Conservation (phyloP, 2,329 filamentous ascomycete species). For the Paradendryphiella salina region DNA sequence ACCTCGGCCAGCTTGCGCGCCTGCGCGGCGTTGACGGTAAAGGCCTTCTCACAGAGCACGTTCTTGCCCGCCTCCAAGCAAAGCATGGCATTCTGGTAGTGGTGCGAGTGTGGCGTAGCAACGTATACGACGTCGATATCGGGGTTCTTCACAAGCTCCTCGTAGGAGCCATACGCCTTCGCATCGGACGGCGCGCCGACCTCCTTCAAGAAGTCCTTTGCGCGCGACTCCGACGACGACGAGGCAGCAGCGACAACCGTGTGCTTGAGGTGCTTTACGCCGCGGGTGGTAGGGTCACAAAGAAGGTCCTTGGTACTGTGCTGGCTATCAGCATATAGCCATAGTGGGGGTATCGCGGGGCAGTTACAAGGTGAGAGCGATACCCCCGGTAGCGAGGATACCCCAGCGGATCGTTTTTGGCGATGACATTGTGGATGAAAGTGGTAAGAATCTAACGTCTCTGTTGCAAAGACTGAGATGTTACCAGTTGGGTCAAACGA, state of each 20-base stretch:
- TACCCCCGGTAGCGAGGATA: constrained; percentile 55
- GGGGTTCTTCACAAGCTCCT: constrained; percentile 75
- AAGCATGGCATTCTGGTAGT: constrained; percentile 90
- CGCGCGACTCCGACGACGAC: constrained; percentile 70
- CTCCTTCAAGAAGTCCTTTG: constrained; percentile 71
- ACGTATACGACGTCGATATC: constrained; percentile 86
- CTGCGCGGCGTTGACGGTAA: constrained; percentile 82
- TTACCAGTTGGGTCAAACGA: neutral
- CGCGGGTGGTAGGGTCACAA: constrained; percentile 69
- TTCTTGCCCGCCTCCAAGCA: constrained; percentile 81
- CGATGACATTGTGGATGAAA: constrained; percentile 32
- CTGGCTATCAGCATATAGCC: constrained; percentile 11
- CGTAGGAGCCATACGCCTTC: constrained; percentile 77
- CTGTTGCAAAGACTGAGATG: neutral
- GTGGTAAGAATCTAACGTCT: neutral
- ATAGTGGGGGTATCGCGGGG: constrained; percentile 22
- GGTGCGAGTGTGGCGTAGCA: constrained; percentile 87
- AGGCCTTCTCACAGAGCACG: constrained; percentile 87
- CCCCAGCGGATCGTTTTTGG: constrained; percentile 50
- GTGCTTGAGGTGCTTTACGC: constrained; percentile 73
- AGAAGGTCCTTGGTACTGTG: constrained; percentile 71
- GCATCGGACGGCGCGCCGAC: constrained; percentile 69
- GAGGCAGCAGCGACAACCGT: constrained; percentile 79
- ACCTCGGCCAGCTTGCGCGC: constrained; percentile 70
- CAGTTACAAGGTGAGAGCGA: constrained; percentile 51